Conservation (phyloP, 768 basidiomycete species). For the Arthromyces matolae region DNA sequence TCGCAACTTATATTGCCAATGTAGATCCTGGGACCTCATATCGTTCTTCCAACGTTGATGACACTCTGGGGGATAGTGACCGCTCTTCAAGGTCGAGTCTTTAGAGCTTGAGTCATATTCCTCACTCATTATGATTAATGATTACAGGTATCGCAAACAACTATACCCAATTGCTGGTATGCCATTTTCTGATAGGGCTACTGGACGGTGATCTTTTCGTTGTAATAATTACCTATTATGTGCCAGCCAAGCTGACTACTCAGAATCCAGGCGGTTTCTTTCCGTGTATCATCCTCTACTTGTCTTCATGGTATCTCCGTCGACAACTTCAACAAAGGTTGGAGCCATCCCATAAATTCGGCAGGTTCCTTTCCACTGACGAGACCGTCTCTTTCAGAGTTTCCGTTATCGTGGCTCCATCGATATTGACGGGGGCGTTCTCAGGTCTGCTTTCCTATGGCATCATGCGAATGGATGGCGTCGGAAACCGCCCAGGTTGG, state of each 20-base stretch:
- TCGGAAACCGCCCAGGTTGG: conserved; percentile 55
- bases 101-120: too few relatives aligned
- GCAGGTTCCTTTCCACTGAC: conserved; percentile 31
- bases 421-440: conserved; percentile 64
- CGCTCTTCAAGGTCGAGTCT: too few relatives aligned
- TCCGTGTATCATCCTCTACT: conserved; percentile 54
- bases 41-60: too few relatives aligned
- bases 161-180: conserved; percentile 41
- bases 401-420: conserved; percentile 45
- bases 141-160: conserved; percentile 45
- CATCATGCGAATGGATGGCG: conserved; percentile 61
- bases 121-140: too few relatives aligned
- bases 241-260: neutral
- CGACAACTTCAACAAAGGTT: conserved; percentile 44
- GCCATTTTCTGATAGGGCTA: conserved; percentile 51
- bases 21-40: too few relatives aligned
- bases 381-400: conserved; percentile 36
- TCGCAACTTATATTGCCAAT: too few relatives aligned
- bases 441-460: conserved; percentile 66
- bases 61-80: too few relatives aligned
- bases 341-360: neutral
- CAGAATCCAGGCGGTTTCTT: conserved; percentile 46
- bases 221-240: neutral
- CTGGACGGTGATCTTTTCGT: conserved; percentile 36
- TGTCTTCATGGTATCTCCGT: conserved; percentile 54